These are phyloP conservation scores for Alternaria burnsii DNA, from an alignment of 2,329 filamentous ascomycete genomes.

Conservation along the genomic window DNA sequence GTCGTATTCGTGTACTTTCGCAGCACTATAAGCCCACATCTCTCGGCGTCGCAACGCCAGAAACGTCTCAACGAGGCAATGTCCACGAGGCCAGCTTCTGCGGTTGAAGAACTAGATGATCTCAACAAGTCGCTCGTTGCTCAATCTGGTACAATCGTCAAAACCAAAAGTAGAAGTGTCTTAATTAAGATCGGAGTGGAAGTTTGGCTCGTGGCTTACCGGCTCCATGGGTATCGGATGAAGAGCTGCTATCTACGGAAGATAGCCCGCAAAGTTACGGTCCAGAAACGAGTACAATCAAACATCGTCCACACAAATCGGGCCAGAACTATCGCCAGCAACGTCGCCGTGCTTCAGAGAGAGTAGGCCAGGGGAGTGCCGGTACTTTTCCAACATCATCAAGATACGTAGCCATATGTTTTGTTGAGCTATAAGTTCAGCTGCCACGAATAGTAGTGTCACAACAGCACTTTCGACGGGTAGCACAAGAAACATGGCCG, in stretches of 20 bases:
- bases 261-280: background rate
- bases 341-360: background rate
- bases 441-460: too few relatives aligned
- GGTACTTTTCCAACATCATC: background rate
- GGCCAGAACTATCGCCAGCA: background rate
- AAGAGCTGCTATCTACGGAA: background rate
- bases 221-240: background rate
- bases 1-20: background rate
- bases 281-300: slow-evolving; percentile 1
- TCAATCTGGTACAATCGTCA: background rate
- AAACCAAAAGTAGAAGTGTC: background rate
- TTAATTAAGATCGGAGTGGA: background rate
- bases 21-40: background rate
- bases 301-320: background rate
- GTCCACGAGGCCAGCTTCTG: background rate
- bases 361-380: background rate
- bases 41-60: background rate
- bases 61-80: background rate
- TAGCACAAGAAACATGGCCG: background rate
- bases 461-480: background rate
- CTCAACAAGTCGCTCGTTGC: background rate
- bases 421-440: too few relatives aligned
- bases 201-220: slow-evolving; percentile 2
- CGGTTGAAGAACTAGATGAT: background rate
- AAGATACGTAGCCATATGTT: background rate